Evolutionary conservation across 306 rosid species (phyloP).

Genomic region (Biancaea sappan): DNA sequence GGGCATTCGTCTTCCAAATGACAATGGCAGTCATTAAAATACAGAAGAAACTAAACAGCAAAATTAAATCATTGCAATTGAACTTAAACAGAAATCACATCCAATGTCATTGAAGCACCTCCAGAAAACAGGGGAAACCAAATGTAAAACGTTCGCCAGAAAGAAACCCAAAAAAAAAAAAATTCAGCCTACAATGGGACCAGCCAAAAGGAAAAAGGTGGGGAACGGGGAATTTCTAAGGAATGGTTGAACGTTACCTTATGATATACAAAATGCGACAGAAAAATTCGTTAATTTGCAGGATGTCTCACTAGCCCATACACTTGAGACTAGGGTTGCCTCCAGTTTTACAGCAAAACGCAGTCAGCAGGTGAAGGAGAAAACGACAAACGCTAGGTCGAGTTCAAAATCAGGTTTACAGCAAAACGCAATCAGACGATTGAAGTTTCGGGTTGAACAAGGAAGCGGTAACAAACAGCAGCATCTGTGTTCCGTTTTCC

Average conservation of each 20-base stretch:
- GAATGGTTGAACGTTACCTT: constrained; percentile 4
- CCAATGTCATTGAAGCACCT: constrained; percentile 8
- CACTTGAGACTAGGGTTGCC: constrained; percentile 44
- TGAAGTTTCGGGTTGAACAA: not conserved
- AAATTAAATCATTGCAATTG: constrained; percentile 2
- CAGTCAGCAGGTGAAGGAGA: constrained; percentile 16
- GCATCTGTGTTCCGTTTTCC: not conserved
- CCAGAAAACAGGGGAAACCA: too few relatives aligned
- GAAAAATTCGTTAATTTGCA: constrained; percentile 7
- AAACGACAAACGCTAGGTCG: constrained; percentile 25
- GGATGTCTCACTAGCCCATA: not conserved
- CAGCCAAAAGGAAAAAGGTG: not conserved
- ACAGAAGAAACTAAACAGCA: not conserved
- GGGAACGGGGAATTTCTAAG: not conserved
- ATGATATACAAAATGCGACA: constrained; percentile 4
- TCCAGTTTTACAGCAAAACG: constrained; percentile 23
- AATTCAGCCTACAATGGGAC: too few relatives aligned
- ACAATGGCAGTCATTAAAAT: constrained; percentile 2
- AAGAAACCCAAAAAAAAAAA: constrained; percentile 12
- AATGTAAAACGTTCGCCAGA: too few relatives aligned
- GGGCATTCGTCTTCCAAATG: constrained; percentile 11
- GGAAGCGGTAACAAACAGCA: not conserved
- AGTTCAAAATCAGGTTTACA: constrained; percentile 16
- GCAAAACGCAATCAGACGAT: not conserved
- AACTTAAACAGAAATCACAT: constrained; percentile 17